Evolutionary conservation across 129 eudicot species (phyloP), one percentile per base, ranked within the genome.

Genomic region (Tanacetum coccineum): DNA sequence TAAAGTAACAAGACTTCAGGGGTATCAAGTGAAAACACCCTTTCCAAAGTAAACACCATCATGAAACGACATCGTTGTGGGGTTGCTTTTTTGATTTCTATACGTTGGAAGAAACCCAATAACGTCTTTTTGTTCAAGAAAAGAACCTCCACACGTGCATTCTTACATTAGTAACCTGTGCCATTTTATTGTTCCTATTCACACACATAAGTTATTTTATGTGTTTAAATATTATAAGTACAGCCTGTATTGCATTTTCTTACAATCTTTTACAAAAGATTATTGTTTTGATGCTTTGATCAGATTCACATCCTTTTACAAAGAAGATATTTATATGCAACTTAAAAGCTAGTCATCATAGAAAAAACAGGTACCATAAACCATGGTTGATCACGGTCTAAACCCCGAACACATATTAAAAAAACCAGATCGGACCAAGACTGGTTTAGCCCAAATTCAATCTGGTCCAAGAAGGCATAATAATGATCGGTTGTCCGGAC

Each of bases 111-210:
- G 63, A 53, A 73, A 26, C 57, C 71, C 70, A 74, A 46, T 67
- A 70, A 70, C 80, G 80, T 67, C 76, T 67, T 58, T 71, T 67
- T 46, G 28, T 53, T 72, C 70, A 70, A 68, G 13, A 67, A 54
- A 72, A 55, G 50, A 11, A 52, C 64, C 59, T 21, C 60, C 85
- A 75, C 89, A 84, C 86, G 86, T 81, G 86, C 86, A 77, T 56
- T 47, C 36, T 18, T 60, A 67, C 45, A 46, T 20, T n/a, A 26
- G 78, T 32, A 44, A 67, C 77, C 75, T 73, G 78, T 76, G 82
- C 80, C 67, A 46, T 36, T 69, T 50, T 51, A 19, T 52, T 72
- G 10, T 56, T 48, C n/a, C 67, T 67, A 1, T 45, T 70, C 44
- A 42, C 39, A 59, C 53, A 13, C 55, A 9, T n/a, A 56, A 54